Conservation (phyloP, 352 stramenopile species). For the Phytophthora cactorum region DNA sequence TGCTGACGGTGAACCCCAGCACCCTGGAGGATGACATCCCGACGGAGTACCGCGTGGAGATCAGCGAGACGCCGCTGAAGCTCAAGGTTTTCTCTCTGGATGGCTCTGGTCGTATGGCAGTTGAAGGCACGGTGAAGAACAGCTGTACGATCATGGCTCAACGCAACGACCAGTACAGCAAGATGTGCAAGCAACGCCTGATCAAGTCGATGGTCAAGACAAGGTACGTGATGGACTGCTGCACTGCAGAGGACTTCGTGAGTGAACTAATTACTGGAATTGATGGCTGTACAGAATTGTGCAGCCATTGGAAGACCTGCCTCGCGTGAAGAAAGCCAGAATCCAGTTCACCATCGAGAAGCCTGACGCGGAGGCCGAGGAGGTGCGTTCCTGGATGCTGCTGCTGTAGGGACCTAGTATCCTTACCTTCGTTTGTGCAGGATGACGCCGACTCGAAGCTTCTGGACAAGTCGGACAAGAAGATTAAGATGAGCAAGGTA, state of each 20-base stretch:
- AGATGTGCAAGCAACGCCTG: slow-evolving; percentile 82
- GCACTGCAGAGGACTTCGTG: neutral
- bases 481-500: slow-evolving; percentile 92
- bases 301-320: slow-evolving; percentile 74
- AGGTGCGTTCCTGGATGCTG: slow-evolving; percentile 41
- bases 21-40: slow-evolving; percentile 81
- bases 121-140: slow-evolving; percentile 88
- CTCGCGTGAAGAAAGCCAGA: slow-evolving; percentile 79
- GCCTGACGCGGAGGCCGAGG: slow-evolving; percentile 63
- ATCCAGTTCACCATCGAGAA: slow-evolving; percentile 90
- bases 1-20: slow-evolving; percentile 78
- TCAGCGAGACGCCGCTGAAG: slow-evolving; percentile 78
- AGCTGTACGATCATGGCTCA: slow-evolving; percentile 88
- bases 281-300: slow-evolving; percentile 55
- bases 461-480: slow-evolving; percentile 79
- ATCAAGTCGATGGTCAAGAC: slow-evolving; percentile 90
- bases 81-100: slow-evolving; percentile 88
- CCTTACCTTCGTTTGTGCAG: slow-evolving; percentile 26
- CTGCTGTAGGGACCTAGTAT: no score
- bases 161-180: slow-evolving; percentile 86
- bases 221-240: slow-evolving; percentile 32
- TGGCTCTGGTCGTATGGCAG: slow-evolving; percentile 85
- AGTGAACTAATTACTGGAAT: neutral
- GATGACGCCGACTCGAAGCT: slow-evolving; percentile 63
- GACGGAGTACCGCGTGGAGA: slow-evolving; percentile 84